Percentiles rank a stretch among this genome's conserved stretches.
phyloP scores from a whole-genome alignment of 148 eudicot genomes.

The Diospyros kaki region DNA sequence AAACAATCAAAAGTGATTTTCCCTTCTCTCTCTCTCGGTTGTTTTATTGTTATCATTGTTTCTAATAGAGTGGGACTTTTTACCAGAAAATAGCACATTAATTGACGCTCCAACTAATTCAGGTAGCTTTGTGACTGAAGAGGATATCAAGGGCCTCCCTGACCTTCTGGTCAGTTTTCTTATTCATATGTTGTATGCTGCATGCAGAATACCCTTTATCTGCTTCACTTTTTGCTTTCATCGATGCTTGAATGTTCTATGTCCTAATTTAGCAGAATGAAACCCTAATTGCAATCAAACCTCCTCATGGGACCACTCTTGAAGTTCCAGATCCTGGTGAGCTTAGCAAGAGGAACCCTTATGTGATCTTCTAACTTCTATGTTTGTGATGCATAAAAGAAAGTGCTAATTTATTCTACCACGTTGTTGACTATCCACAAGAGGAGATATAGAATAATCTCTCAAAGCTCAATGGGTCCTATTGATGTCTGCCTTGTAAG shows the following conservation, averaged over 20 bases:
- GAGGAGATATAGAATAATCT: constrained; percentile 93
- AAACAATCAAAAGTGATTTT: constrained; percentile 62
- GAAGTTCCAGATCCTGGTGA: constrained; percentile 99
- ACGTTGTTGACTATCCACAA: constrained; percentile 94
- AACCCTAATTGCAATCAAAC: constrained; percentile 92
- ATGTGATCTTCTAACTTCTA: neutral
- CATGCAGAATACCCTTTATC: constrained; percentile 2
- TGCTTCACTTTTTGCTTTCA: neutral
- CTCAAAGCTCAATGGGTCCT: constrained; percentile 97
- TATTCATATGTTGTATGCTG: neutral
- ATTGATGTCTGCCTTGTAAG: constrained; percentile 97
- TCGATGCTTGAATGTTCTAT: neutral
- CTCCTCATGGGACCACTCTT: constrained; percentile 98
- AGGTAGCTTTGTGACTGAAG: constrained; percentile 99
- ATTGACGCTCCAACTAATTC: constrained; percentile 14
- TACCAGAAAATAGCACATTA: neutral
- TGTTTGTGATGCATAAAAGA: constrained; percentile 2
- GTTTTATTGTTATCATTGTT: neutral
- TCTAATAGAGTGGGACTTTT: neutral
- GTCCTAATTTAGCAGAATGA: constrained; percentile 55
- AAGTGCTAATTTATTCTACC: constrained; percentile 17
- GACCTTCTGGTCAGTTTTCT: constrained; percentile 68
- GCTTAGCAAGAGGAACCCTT: constrained; percentile 30
- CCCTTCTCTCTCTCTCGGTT: neutral
- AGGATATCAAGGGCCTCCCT: constrained; percentile 80